Evolutionary conservation across 2,329 filamentous ascomycete genomes (phyloP), one percentile per base, ranked within the genome.

Genomic region (Pseudogymnoascus sp.): DNA sequence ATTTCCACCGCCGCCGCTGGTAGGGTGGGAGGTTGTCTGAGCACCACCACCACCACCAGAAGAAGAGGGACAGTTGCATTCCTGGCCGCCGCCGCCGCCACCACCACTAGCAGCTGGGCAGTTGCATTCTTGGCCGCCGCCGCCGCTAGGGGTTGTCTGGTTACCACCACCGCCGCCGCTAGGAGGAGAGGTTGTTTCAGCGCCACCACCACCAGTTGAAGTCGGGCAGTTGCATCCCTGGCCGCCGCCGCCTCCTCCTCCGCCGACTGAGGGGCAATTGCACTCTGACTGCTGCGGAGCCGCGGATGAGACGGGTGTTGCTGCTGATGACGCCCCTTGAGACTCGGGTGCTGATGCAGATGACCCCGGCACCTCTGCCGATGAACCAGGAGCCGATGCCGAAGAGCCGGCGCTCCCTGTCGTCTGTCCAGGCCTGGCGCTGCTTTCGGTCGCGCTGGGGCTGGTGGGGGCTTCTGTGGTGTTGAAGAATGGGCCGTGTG

Each of bases 401-500:
- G 38, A 42, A 4, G 40, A 14, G 10, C 40, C 12, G 7, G 40
- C 25, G 14, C n/a, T 5, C n/a, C 12, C 25, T 56, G 47, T 56
- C 31, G 50, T 56, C 47, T 53, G 14, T 56, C 50, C 50, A 6
- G 47, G 50, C n/a, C 50, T 10, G 14, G n/a, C 4, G 16, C 25
- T 53, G 25, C 14, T 53, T 18, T 18, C n/a, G 28, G 50, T 56
- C 10, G 11, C 28, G 28, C 50, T 33, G 14, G 47, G 23, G 10
- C 47, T 25, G 25, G 44, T 50, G 14, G 47, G 47, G 2, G 50
- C 50, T 56, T 56, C 50, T 33, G 50, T 56, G n/a, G 50, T 56
- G 8, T 56, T 56, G 28, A 56, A 56, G 50, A 56, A 56, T 18
- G 50, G 50, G 7, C 50, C 50, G n/a, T 56, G 50, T 18, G 50